Conservation (phyloP, 257 asterid species). For the Ophiorrhiza pumila region DNA sequence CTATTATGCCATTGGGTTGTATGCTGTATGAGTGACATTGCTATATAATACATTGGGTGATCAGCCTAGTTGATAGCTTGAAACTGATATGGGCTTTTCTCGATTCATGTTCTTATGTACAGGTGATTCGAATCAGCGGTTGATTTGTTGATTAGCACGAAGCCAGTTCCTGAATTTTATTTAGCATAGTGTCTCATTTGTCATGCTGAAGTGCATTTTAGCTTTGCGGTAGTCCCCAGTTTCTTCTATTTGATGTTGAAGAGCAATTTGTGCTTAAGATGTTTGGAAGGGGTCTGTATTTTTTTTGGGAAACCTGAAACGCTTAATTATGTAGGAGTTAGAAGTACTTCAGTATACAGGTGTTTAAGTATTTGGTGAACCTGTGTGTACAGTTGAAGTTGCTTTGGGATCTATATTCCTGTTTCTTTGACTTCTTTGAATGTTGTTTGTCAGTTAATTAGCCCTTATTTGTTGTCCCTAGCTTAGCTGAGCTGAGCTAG, state of each 20-base stretch:
- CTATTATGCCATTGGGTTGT: background rate
- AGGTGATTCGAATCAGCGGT: constrained; percentile 33
- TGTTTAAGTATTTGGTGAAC: constrained; percentile 12
- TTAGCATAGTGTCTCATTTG: constrained; percentile 29
- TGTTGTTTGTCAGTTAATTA: background rate
- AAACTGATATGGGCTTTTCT: constrained; percentile 9
- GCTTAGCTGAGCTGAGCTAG: background rate
- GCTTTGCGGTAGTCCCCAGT: constrained; percentile 6
- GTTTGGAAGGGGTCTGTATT: constrained; percentile 25
- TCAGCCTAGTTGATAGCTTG: background rate
- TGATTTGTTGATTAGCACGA: constrained; percentile 25
- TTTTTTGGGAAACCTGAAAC: constrained; percentile 29
- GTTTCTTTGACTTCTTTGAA: constrained; percentile 1
- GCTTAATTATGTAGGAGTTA: constrained; percentile 22
- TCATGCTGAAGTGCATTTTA: constrained; percentile 31
- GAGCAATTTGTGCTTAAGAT: constrained; percentile 28
- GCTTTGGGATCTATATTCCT: constrained; percentile 14
- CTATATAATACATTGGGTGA: background rate
- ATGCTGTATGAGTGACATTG: background rate
- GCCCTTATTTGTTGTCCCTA: background rate
- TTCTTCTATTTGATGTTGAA: constrained; percentile 24
- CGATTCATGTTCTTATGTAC: constrained; percentile 24
- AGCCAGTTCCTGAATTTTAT: constrained; percentile 30
- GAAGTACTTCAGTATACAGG: constrained; percentile 15
- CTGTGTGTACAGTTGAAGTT: constrained; percentile 34